These are phyloP conservation scores for Yamadazyma trypodendri DNA, from an alignment of 1,139 yeast genomes.

Conservation along the genomic window DNA sequence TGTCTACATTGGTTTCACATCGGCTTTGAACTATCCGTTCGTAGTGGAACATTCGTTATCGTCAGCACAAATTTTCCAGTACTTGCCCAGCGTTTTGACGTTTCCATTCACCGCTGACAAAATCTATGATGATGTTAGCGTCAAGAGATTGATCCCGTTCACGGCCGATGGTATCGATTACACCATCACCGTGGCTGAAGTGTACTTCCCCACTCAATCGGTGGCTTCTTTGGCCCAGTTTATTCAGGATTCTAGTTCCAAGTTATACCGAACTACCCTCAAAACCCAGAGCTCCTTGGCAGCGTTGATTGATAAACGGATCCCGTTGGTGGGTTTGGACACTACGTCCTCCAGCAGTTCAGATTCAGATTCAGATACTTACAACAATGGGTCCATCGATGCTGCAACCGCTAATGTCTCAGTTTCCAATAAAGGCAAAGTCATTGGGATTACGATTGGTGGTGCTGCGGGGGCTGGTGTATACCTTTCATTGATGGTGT, in stretches of 20 bases:
- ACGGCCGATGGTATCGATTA: conserved; percentile 50
- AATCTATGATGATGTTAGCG: conserved; percentile 42
- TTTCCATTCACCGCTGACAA: conserved; percentile 47
- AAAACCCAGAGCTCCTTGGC: conserved; percentile 50
- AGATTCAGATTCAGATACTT: conserved; percentile 38
- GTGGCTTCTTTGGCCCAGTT: conserved; percentile 44
- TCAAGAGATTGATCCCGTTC: conserved; percentile 64
- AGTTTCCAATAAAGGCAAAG: conserved; percentile 34
- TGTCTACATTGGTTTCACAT: conserved; percentile 69
- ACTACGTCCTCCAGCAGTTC: conserved; percentile 16
- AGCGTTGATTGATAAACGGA: conserved; percentile 57
- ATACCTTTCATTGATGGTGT: conserved; percentile 54
- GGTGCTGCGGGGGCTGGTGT: conserved; percentile 64
- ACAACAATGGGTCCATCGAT: conserved; percentile 45
- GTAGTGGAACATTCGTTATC: conserved; percentile 64
- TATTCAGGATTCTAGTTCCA: conserved; percentile 44
- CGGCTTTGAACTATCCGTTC: conserved; percentile 68
- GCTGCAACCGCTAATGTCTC: conserved; percentile 15
- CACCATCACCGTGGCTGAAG: conserved; percentile 74
- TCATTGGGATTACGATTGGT: conserved; percentile 64
- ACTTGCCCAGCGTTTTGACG: conserved; percentile 56
- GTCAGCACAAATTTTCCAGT: conserved; percentile 75
- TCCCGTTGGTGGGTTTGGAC: conserved; percentile 58
- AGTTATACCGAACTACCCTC: conserved; percentile 50
- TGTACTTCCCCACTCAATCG: conserved; percentile 60